A percentile compares a stretch with the other conserved stretches of the same genome.
These are phyloP conservation scores for Cordyceps farinosa DNA, from an alignment of 2,329 filamentous ascomycete species.

Conservation along the genomic window DNA sequence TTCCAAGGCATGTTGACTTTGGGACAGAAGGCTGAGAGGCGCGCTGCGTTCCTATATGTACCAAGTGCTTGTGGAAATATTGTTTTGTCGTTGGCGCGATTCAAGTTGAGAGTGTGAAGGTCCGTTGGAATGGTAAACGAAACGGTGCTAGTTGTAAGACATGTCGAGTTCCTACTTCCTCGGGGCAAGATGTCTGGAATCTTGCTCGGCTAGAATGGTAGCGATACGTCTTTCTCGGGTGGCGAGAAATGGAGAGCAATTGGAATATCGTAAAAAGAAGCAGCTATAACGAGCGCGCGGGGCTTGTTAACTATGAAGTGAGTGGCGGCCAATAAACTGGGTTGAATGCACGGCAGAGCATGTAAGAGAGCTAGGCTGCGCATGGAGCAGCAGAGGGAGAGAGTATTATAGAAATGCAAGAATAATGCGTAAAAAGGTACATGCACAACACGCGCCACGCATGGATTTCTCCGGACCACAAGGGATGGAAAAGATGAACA, in stretches of 20 bases:
- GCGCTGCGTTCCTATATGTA: not conserved
- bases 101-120: not conserved
- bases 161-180: slow-evolving; percentile 9
- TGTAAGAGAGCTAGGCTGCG: not conserved
- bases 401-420: not conserved
- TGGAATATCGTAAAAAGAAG: not conserved
- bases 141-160: slow-evolving; percentile 9
- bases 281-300: slow-evolving; percentile 1
- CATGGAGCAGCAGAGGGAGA: not conserved
- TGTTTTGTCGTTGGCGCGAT: not conserved
- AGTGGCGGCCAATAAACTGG: slow-evolving; percentile 17
- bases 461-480: not conserved
- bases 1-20: slow-evolving; percentile 13
- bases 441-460: slow-evolving; percentile 7
- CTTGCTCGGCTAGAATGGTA: not conserved
- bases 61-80: not conserved
- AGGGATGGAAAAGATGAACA: slow-evolving; percentile 9
- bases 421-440: slow-evolving; percentile 5
- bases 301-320: not conserved
- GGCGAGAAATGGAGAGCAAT: not conserved
- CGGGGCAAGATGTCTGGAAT: slow-evolving; percentile 10
- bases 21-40: not conserved
- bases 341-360: slow-evolving; percentile 3
- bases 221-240: not conserved
- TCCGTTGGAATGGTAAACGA: slow-evolving; percentile 10